phyloP scores from a whole-genome alignment of 352 stramenopile genomes.

The Globisporangium cystogenes region DNA sequence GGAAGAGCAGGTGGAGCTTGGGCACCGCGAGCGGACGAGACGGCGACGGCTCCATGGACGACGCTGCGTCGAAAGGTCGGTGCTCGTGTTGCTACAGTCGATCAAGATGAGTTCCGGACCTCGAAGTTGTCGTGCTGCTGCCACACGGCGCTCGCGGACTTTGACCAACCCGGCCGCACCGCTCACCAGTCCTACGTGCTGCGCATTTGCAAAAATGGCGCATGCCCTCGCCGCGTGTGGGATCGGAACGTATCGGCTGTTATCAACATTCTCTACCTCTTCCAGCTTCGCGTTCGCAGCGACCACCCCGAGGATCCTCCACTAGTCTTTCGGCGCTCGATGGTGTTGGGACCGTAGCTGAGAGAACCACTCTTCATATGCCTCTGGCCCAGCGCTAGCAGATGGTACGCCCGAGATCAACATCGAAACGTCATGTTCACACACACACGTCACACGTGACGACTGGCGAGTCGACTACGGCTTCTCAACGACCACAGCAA shows the following conservation, averaged over 20 bases:
- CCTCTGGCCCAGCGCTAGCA: too few species aligned
- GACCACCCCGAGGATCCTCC: too few species aligned
- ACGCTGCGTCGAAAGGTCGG: not conserved
- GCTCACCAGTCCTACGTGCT: not conserved
- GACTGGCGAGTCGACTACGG: not conserved
- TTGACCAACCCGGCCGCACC: too few species aligned
- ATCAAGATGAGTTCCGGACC: not conserved
- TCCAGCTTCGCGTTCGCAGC: not conserved
- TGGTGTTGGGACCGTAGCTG: too few species aligned
- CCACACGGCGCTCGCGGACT: not conserved
- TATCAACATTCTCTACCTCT: not conserved
- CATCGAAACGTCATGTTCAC: not conserved
- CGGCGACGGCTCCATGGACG: slow-evolving; percentile 13
- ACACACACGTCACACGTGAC: too few species aligned
- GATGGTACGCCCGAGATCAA: not conserved
- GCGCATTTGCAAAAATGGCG: not conserved
- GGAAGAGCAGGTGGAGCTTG: slow-evolving; percentile 14
- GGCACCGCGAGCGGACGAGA: slow-evolving; percentile 5
- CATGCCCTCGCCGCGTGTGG: not conserved
- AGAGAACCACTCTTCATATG: too few species aligned
- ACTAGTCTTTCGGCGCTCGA: too few species aligned
- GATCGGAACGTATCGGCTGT: not conserved
- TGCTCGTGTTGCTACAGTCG: not conserved
- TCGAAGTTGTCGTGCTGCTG: not conserved
- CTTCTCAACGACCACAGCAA: not conserved